Evolutionary conservation across 2,329 filamentous ascomycete genomes (phyloP).

Genomic region (Pseudocercospora fuligena): DNA sequence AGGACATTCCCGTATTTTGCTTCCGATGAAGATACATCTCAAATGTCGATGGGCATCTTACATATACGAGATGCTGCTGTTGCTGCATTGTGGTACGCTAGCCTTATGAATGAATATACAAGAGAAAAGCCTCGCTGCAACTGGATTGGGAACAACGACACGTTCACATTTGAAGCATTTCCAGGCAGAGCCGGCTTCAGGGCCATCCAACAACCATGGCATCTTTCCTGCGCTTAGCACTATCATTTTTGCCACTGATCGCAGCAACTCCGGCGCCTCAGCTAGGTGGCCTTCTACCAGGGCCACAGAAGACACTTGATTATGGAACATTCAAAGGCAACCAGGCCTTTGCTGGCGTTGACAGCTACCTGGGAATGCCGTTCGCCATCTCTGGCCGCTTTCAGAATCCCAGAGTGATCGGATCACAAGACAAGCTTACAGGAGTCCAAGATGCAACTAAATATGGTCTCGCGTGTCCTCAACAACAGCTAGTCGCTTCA

Average conservation of each 20-base stretch:
- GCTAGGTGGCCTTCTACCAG: neutral
- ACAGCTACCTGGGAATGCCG: slow-evolving; percentile 23
- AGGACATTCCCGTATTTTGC: neutral
- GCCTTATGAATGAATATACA: too few species aligned
- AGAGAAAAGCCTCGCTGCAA: too few species aligned
- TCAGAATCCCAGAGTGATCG: slow-evolving; percentile 18
- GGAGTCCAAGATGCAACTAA: slow-evolving; percentile 18
- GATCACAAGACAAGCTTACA: slow-evolving; percentile 9
- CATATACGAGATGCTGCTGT: neutral
- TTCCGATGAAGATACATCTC: neutral
- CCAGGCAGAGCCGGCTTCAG: too few species aligned
- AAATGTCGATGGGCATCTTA: neutral
- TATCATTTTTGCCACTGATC: neutral
- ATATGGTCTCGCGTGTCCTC: slow-evolving; percentile 19
- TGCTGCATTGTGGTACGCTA: neutral
- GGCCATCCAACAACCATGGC: neutral
- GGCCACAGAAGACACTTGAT: slow-evolving; percentile 13
- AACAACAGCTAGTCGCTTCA: slow-evolving; percentile 14
- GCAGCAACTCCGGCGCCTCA: neutral
- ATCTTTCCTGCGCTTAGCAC: neutral
- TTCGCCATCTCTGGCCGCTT: slow-evolving; percentile 17
- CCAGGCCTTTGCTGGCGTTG: neutral
- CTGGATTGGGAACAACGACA: too few species aligned
- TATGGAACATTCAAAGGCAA: slow-evolving; percentile 23
- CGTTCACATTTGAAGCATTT: too few species aligned